Evolutionary conservation across 1,139 yeast genomes (phyloP), one percentile per base, ranked within the genome.

Genomic region (Zhuliangozyma blackwelliae): DNA sequence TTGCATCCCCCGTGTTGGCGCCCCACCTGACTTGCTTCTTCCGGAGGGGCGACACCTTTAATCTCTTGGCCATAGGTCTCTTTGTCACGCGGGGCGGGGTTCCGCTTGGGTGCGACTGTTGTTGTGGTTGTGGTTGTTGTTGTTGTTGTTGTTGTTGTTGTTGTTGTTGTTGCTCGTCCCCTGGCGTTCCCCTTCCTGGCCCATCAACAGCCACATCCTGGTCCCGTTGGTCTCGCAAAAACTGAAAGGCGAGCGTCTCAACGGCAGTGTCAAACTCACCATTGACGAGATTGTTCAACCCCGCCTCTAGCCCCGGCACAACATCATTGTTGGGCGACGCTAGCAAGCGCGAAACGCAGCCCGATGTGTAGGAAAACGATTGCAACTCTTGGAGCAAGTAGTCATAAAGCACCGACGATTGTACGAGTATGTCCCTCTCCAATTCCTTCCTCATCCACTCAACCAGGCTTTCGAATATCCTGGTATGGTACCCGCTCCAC

Each of bases 381-480:
- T 51, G 45, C 32, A 66, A 41, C 30, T 63, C 61, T 21, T 57
- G 54, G 3, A 67, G 51, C 32, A 70, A 49, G 38, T 64, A 59
- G 44, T 70, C 76, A 40, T 63, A 67, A 25, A 79, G 55, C 7
- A 76, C 60, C 0, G 84, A 72, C 0, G 86, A 72, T 45, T 73
- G 71, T 41, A 77, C 68, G 28, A 81, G 54, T 7, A 81, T 65
- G 31, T 80, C 81, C 35, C 65, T 68, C 35, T 79, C 79, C 5
- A 77, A 55, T 0, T 68, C 57, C 21, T 73, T 75, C 29, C 65
- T 67, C 29, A 81, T 52, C 23, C 68, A 54, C 1, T 59, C 55
- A 2, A 79, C 50, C 30, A 65, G 55, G 5, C 55, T 51, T n/a
- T 72, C 68, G 40, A 72, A 76, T 1, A 67, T 43, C 0, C 51